Evolutionary conservation across 208 protist species (phyloP), one percentile per base, ranked within the genome.

Genomic region (Porcisia deanei): DNA sequence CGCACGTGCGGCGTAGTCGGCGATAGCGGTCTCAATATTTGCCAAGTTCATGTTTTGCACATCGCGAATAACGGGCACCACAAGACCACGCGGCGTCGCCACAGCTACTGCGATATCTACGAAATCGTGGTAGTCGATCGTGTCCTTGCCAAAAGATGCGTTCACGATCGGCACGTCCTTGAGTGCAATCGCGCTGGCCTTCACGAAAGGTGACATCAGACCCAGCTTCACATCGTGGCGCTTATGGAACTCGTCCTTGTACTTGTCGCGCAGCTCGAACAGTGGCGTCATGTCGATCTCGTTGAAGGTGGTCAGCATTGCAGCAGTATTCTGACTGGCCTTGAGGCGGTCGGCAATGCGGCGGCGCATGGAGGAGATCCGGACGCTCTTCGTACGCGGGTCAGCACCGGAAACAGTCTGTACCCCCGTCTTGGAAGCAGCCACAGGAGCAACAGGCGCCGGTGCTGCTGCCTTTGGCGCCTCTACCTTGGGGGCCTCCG

Each of bases 291-390:
- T 98, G 88, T 99, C 98, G 80, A 99, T 97, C 86, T 99, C 99
- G 79, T 99, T 99, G 92, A 99, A 99, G 43, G 99, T 99, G 25
- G 99, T 99, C 53, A 99, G 95, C 97, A 99, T 98, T 3, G 99
- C 99, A 66, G 91, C 92, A 18, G 98, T 99, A 88, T 99, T 99
- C 90, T 99, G 99, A 58, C 98, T 95, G 16, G 98, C 98, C 93
- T 99, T 99, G 55, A 99, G 94, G 61, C 98, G 93, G 80, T 99
- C 95, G 18, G 98, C 98, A 65, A 99, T 99, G 77, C 95, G 91
- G 75, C 94, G 85, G 37, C 98, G 91, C 91, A 99, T 99, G 41
- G 96, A 96, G 49, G 93, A 98, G 84, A 99, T 97, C 58, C 92
- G 91, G 41, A 96, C 94, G 67, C 88, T 94, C 71, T 92, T 90